Base-by-base conservation (phyloP, 148 eudicot genomes). In the Spergularia marina region DNA sequence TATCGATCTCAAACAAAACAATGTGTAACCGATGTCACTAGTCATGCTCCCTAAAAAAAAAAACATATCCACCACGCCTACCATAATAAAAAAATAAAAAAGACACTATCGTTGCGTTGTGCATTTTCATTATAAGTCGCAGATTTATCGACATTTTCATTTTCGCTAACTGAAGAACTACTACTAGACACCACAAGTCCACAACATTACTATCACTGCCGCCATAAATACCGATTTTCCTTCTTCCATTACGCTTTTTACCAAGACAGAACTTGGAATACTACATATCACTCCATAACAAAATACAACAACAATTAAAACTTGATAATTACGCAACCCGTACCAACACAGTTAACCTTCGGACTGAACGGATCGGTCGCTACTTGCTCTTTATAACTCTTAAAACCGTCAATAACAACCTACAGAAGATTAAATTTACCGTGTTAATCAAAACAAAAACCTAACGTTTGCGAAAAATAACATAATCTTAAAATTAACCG, bases 271-370 rank as follows among this genome's bases (percentile, higher is more conserved):
- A 30, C 36, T 9, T 4, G 7, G 52, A 41, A 39, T 13, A 41
- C 44, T 47, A 55, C 23, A 51, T 47, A 17, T 7, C 2, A 55
- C 70, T 34, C 41, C 53, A 23, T 16, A 16, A 14, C 12, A 5
- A 5, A 36, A 71, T n/a, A 40, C 51, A 71, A 21, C 18, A 20
- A 6, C 10, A 44, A 5, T 4, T 5, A 3, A 8, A 58, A 20
- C 49, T 57, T 0, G 17, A 58, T 25, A 14, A 23, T 47, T 53
- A 30, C 36, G 36, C 30, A 47, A 52, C 21, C 56, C 76, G 74
- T 89, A 95, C 99, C 99, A 81, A 95, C 98, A 82, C 99, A 95
- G 72, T 92, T 95, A 69, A 95, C 90, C 88, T 88, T 95, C 8
- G 97, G 75, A 85, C 98, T 92, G 79, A 95, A 95, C 52, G 83